These are phyloP conservation scores for Periconia sp. DNA, from an alignment of 2,329 filamentous ascomycete genomes.

Conservation along the genomic window DNA sequence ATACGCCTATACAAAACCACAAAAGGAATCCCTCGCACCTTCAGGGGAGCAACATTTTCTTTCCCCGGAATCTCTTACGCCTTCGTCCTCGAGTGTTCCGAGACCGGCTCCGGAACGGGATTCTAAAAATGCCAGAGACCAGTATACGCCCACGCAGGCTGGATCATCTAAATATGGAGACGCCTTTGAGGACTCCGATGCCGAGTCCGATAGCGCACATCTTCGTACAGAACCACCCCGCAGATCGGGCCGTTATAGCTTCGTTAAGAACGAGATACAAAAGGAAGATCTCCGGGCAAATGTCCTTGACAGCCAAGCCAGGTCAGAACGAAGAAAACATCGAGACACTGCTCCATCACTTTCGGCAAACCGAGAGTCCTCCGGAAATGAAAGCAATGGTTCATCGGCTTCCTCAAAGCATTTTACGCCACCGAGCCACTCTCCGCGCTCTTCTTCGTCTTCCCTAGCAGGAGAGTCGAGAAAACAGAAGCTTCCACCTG, in stretches of 20 bases:
- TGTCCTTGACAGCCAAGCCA: constrained; percentile 21
- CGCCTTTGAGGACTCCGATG: constrained; percentile 36
- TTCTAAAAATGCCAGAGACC: constrained; percentile 17
- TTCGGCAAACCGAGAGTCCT: constrained; percentile 15
- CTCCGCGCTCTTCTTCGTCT: constrained; percentile 35
- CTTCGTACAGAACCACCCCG: constrained; percentile 30
- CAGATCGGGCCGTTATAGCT: constrained; percentile 43
- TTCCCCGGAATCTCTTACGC: constrained; percentile 52
- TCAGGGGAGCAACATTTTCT: constrained; percentile 47
- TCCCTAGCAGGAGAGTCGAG: constrained; percentile 24
- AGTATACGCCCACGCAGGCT: constrained; percentile 21
- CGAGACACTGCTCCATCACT: constrained; percentile 17
- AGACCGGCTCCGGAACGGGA: constrained; percentile 24
- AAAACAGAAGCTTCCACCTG: constrained; percentile 18
- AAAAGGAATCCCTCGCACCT: constrained; percentile 32
- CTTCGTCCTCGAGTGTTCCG: constrained; percentile 33
- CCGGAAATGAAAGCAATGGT: constrained; percentile 12
- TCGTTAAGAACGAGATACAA: constrained; percentile 40
- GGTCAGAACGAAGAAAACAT: constrained; percentile 15
- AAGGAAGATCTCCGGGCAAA: constrained; percentile 36
- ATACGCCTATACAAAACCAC: constrained; percentile 47
- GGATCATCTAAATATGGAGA: constrained; percentile 17
- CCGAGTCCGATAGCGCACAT: constrained; percentile 26
- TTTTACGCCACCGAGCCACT: constrained; percentile 22
- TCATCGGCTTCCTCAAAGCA: constrained; percentile 31